Base-by-base conservation (phyloP, 345 rosid species). In the Eucalyptus cladocalyx region DNA sequence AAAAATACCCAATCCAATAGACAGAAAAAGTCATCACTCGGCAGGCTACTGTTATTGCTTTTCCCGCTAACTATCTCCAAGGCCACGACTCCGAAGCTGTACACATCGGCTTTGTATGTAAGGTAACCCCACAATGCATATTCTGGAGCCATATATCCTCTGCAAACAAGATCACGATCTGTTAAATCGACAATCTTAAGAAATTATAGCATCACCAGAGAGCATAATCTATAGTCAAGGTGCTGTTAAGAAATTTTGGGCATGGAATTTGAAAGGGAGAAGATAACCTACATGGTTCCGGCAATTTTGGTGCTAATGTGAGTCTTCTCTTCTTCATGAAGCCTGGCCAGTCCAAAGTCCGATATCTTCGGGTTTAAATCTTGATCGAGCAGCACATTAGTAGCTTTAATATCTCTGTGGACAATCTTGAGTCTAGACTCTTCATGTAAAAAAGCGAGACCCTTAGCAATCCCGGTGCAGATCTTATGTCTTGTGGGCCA, bases 311-410 rank as follows among this genome's bases (percentile, higher is more conserved):
- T 95, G 91, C 92, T 95, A 56, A 96, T 93, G 88, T 94, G 97
- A 42, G 91, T 91, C 62, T 94, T 91, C 28, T 93, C 96, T 49
- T 88, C 94, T 34, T 91, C 93, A 7, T 92, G 53, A 47, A 94
- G 94, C 90, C 93, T 94, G 87, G 97, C 96, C 89, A 95, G 86
- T 15, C 97, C 97, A 87, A 95, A 95, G 65, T 95, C 97, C 1
- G 96, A 95, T 88, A 95, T 95, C 88, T 93, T 95, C 7, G 96
- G 93, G 87, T 93, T 95, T 5, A 94, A 91, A 83, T 93, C 92
- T 5, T 50, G 69, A 54, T 95, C 95, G 30, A 95, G 95, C 40
- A 95, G 93, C 50, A 95, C 93, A 86, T 95, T 95, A 9, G 94
- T 92, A 56, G 91, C 92, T 91, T 95, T 95, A 86, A 95, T 95